Conservation (phyloP, 345 rosid genomes). For the Brassica rapa region DNA sequence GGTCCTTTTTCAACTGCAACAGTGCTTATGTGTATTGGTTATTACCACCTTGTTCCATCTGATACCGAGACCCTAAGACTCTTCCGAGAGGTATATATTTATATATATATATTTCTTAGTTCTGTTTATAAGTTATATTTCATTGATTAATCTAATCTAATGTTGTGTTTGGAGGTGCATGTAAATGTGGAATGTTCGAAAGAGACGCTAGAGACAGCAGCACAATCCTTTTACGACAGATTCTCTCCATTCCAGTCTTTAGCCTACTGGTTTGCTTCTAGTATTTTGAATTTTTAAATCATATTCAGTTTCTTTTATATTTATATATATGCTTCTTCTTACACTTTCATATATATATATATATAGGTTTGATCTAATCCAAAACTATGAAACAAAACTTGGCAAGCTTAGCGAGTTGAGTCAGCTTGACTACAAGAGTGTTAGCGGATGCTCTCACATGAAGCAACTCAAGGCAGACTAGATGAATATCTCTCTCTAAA, state of each 20-base stretch:
- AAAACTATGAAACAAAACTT: slow-evolving; percentile 7
- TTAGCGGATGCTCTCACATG: background rate
- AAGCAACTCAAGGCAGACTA: background rate
- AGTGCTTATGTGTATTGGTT: slow-evolving; percentile 52
- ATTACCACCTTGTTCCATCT: slow-evolving; percentile 47
- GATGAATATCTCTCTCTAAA: background rate
- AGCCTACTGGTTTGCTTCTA: slow-evolving; percentile 25
- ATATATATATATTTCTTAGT: background rate
- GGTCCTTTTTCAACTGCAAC: slow-evolving; percentile 49
- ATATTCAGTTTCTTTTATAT: background rate
- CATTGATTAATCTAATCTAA: background rate
- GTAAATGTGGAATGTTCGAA: background rate
- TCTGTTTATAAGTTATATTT: background rate
- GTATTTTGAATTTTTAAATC: background rate
- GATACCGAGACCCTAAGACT: slow-evolving; percentile 54
- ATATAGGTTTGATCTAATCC: slow-evolving; percentile 23
- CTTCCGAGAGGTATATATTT: slow-evolving; percentile 42
- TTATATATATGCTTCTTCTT: slow-evolving; percentile 6
- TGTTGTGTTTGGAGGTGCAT: background rate
- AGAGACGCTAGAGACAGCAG: background rate
- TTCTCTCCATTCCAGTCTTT: slow-evolving; percentile 27
- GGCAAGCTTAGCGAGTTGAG: slow-evolving; percentile 24
- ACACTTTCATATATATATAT: background rate
- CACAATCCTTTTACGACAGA: background rate
- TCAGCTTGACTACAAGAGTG: slow-evolving; percentile 6